Percentiles rank a stretch among this genome's conserved stretches.
These are phyloP conservation scores for Erodium moschatum DNA, from an alignment of 441 rosid genomes.

Conservation along the genomic window DNA sequence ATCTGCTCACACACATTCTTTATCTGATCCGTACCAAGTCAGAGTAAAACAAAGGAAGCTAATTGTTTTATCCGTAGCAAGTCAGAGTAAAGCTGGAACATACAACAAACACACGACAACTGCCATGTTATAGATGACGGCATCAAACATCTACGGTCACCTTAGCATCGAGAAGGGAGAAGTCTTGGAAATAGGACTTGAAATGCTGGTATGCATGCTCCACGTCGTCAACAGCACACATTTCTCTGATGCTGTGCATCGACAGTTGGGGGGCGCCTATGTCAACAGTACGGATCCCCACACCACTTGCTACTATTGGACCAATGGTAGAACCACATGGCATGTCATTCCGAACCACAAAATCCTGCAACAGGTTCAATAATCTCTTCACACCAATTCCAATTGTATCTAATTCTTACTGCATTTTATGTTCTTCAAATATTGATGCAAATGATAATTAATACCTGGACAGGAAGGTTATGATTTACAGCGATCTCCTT, in stretches of 20 bases:
- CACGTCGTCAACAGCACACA: constrained; percentile 89
- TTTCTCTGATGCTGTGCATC: constrained; percentile 93
- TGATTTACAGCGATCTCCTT: constrained; percentile 71
- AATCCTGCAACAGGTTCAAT: constrained; percentile 43
- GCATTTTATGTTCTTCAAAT: neutral
- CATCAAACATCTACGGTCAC: constrained; percentile 40
- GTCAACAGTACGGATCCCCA: constrained; percentile 90
- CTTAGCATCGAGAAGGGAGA: constrained; percentile 55
- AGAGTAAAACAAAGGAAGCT: neutral
- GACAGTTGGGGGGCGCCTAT: constrained; percentile 94
- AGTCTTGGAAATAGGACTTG: constrained; percentile 72
- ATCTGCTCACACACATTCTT: no score
- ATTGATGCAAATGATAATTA: neutral
- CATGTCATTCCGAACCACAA: constrained; percentile 94
- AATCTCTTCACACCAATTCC: neutral
- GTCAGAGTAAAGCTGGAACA: no score
- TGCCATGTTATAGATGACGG: no score
- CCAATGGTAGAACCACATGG: constrained; percentile 93
- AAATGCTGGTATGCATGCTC: constrained; percentile 70
- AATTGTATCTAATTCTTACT: no score
- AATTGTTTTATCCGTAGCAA: neutral
- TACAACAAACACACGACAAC: no score
- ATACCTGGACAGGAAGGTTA: constrained; percentile 75
- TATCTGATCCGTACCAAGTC: neutral
- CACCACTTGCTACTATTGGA: constrained; percentile 86